These are phyloP conservation scores for Xanthoconium separans DNA, from an alignment of 1,284 basidiomycete genomes.

Conservation along the genomic window DNA sequence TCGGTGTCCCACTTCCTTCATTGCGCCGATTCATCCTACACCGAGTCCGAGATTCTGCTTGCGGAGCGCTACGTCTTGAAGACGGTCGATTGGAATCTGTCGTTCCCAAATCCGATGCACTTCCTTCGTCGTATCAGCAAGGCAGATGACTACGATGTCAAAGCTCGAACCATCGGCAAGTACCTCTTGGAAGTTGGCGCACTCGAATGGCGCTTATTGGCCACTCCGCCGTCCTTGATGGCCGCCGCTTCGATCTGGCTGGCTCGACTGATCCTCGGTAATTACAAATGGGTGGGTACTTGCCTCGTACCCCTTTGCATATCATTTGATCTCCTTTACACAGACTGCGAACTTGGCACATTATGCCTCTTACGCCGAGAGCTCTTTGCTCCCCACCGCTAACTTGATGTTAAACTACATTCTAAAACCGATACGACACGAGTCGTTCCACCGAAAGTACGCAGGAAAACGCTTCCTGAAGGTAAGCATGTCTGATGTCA, in stretches of 20 bases:
- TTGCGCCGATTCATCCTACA: constrained; percentile 88
- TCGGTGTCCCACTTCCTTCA: constrained; percentile 86
- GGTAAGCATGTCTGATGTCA: constrained; percentile 38
- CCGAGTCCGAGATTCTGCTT: constrained; percentile 84
- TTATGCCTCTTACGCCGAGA: constrained; percentile 89
- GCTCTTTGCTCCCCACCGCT: constrained; percentile 81
- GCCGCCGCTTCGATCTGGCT: constrained; percentile 93
- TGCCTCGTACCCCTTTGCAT: neutral
- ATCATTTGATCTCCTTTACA: neutral
- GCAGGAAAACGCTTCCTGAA: constrained; percentile 85
- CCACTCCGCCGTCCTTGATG: constrained; percentile 79
- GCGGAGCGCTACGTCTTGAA: constrained; percentile 94
- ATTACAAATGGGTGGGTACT: constrained; percentile 79
- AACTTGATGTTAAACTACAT: constrained; percentile 95
- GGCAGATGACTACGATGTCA: constrained; percentile 93
- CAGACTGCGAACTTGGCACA: constrained; percentile 88
- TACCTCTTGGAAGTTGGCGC: constrained; percentile 90
- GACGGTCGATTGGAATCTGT: constrained; percentile 89
- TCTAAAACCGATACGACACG: constrained; percentile 70
- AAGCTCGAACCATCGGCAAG: constrained; percentile 90
- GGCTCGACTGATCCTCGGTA: constrained; percentile 81
- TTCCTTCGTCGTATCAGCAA: constrained; percentile 92
- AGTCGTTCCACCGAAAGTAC: constrained; percentile 83
- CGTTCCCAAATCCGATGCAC: constrained; percentile 92
- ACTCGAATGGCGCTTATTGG: constrained; percentile 85